Base-by-base conservation (phyloP, 208 protist species). In the Crithidia mellificae region DNA sequence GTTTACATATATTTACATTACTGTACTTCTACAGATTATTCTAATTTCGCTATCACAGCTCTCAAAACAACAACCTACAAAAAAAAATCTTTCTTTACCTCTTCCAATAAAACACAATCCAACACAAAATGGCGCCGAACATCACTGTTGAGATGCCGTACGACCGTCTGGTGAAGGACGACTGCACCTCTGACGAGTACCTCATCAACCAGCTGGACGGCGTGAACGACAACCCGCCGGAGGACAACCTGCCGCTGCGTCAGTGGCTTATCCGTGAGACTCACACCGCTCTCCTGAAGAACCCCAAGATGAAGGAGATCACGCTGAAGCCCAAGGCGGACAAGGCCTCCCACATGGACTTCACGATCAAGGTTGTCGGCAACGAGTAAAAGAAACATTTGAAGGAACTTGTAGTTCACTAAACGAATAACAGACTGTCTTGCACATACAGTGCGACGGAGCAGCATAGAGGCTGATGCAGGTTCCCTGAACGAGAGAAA, bases 181-280 rank as follows among this genome's bases (percentile, higher is more conserved):
- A 77, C 22, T 93, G 74, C 64, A 68, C 63, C 15, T 49, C 78
- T 0, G 87, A 93, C 55, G 78, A 74, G 6, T 88, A 83, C 50
- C 78, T 93, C 20, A 63, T 91, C 29, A 93, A 93, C 71, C 81
- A 84, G 29, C 29, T 93, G 52, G 46, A 82, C 25, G 81, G 83
- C 62, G 63, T 93, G 34, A 84, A 90, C 52, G 87, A 93, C 73
- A 76, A 74, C 54, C 87, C 87, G 25, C 53, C 36, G 46, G 84
- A 93, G 81, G 84, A 93, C 29, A 83, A 83, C 27, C 70, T 93
- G 43, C 87, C 87, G 19, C 83, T 93, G 46, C 87, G 87, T 47
- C 25, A 85, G 84, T 93, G 87, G 87, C 63, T 93, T 32, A 74
- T 93, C 14, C 72, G 75, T 30, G 54, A 84, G 63, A 67, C 70